These are phyloP conservation scores for Monilinia fructicola DNA, from an alignment of 2,329 filamentous ascomycete genomes.

Conservation along the genomic window DNA sequence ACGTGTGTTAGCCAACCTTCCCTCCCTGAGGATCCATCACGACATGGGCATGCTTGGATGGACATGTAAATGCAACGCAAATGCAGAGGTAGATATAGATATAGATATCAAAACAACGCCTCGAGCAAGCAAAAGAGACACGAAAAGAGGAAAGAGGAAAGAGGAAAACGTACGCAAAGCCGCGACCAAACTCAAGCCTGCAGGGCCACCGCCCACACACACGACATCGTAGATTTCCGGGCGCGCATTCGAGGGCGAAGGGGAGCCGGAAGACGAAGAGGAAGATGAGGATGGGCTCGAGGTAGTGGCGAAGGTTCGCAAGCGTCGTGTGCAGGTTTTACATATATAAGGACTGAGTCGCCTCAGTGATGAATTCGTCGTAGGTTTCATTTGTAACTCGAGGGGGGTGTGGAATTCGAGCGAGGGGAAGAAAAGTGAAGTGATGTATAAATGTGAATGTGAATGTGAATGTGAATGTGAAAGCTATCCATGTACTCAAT, in stretches of 20 bases:
- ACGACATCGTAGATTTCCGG: conserved; percentile 41
- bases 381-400: conserved; percentile 10
- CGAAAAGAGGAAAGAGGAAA: not conserved
- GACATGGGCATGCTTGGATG: no score
- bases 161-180: conserved; percentile 67
- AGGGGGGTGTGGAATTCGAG: not conserved
- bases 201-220: conserved; percentile 42
- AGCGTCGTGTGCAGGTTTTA: conserved; percentile 14
- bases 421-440: not conserved
- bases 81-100: no score
- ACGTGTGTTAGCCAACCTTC: not conserved
- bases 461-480: not conserved
- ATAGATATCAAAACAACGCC: no score
- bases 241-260: not conserved
- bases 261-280: conserved; percentile 10
- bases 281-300: no score
- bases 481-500: conserved; percentile 17
- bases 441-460: not conserved
- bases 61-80: no score
- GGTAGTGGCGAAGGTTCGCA: conserved; percentile 16
- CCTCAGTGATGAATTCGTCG: not conserved
- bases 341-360: conserved; percentile 17
- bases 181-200: conserved; percentile 78
- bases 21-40: not conserved
- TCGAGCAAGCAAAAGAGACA: no score